Evolutionary conservation across 108 stramenopile species (phyloP), one percentile per base, ranked within the genome.

Genomic region (Cyclostephanos tholiformis): DNA sequence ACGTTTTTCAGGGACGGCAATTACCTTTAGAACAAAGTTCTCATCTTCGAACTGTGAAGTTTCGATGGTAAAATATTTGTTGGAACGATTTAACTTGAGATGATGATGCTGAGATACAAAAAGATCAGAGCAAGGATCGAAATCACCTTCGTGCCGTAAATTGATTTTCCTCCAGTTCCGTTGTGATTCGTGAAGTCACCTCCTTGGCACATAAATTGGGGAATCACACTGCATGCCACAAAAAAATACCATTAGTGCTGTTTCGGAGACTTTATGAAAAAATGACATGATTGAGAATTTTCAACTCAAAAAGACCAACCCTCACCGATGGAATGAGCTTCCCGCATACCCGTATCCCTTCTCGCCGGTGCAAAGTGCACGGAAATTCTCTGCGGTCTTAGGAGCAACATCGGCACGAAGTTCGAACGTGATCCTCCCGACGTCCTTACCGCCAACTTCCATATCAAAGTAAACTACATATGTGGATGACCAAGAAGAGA

Each of bases 351-450:
- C 95, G 49, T 90, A 90, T 75, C 93, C 93, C 66, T 92, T 74
- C 85, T 97, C 97, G 39, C 97, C 98, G 12, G 97, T 98, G 76
- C 98, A 99, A 10, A 99, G 88, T n/a, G 89, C 89, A 59, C 97
- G 91, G 80, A 96, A 96, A 77, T 94, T 94, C 79, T 97, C 98
- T 17, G 95, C 98, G 0, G 98, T 98, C 79, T 95, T 95, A 59
- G 99, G 99, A 20, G 73, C 98, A 35, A 96, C 96, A 76, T 99
- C 97, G 25, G 93, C 94, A 72, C 82, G 88, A 22, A 99, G 95
- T 74, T 97, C 97, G 65, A 99, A 96, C 32, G 84, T 86, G 57
- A 99, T 94, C 61, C 97, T 82, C 9, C 97, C 99, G 11, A 82
- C 90, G 2, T 84, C 77, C 74, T 94, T 74, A 51, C 96, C 98